phyloP scores from a whole-genome alignment of 805 yeast genomes.

The Saturnispora quitensis region DNA sequence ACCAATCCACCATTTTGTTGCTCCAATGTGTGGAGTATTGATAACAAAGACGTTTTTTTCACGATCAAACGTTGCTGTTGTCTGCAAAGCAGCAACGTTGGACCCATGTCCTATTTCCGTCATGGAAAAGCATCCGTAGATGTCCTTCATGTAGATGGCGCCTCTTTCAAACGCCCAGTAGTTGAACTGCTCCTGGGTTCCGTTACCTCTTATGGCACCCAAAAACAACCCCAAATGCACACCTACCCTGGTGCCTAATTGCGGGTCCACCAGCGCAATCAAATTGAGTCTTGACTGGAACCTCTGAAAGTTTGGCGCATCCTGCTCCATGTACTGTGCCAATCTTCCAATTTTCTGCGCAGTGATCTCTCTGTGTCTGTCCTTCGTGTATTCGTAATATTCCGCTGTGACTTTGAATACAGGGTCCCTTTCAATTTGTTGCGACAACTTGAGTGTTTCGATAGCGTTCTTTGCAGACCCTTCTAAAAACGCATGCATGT shows the following conservation, averaged over 20 bases:
- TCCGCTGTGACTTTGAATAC: slow-evolving; percentile 43
- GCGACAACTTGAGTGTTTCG: slow-evolving; percentile 40
- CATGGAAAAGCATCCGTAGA: slow-evolving; percentile 89
- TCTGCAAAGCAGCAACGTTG: slow-evolving; percentile 86
- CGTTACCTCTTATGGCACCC: slow-evolving; percentile 76
- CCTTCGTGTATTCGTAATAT: slow-evolving; percentile 50
- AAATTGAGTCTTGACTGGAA: slow-evolving; percentile 53
- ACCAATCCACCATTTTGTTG: slow-evolving; percentile 98
- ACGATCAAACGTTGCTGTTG: slow-evolving; percentile 76
- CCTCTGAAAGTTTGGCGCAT: slow-evolving; percentile 30
- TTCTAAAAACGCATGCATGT: slow-evolving; percentile 49
- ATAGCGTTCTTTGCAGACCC: slow-evolving; percentile 37
- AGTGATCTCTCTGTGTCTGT: slow-evolving; percentile 49
- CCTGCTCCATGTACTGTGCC: slow-evolving; percentile 46
- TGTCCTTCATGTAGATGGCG: slow-evolving; percentile 46
- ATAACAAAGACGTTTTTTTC: slow-evolving; percentile 59
- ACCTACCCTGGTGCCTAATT: slow-evolving; percentile 72
- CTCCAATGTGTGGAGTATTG: slow-evolving; percentile 84
- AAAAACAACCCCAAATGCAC: slow-evolving; percentile 83
- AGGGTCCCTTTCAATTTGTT: slow-evolving; percentile 61
- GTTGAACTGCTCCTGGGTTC: slow-evolving; percentile 71
- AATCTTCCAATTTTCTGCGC: slow-evolving; percentile 54
- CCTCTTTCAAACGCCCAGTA: slow-evolving; percentile 77
- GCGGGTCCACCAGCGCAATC: slow-evolving; percentile 66
- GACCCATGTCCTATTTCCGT: slow-evolving; percentile 92